Evolutionary conservation across 768 basidiomycete genomes (phyloP).

Genomic region (Tylopilus cervinicoccineus): DNA sequence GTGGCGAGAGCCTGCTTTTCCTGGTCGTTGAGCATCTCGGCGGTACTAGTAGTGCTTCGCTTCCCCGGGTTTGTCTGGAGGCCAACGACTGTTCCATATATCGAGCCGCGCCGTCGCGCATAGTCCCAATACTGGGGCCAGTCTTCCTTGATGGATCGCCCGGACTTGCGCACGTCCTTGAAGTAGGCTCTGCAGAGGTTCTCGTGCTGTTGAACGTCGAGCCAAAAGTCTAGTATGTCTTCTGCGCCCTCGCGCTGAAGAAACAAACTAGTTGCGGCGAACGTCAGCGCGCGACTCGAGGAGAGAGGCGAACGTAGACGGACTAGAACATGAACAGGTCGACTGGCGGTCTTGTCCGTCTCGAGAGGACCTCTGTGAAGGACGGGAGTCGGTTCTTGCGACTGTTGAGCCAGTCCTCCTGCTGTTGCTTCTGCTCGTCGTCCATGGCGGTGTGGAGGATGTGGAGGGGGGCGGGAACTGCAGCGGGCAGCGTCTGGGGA

Average conservation of each 20-base stretch:
- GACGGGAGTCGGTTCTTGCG: slow-evolving; percentile 80
- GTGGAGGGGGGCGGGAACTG: slow-evolving; percentile 5
- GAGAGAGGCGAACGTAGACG: slow-evolving; percentile 33
- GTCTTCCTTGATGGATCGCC: slow-evolving; percentile 88
- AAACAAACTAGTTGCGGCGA: slow-evolving; percentile 61
- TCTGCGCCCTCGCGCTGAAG: slow-evolving; percentile 94
- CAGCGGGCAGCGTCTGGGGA: slow-evolving; percentile 17
- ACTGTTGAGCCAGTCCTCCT: slow-evolving; percentile 72
- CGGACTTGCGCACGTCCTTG: slow-evolving; percentile 96
- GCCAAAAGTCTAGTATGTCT: slow-evolving; percentile 97
- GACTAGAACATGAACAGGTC: slow-evolving; percentile 99
- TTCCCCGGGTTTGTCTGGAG: slow-evolving; percentile 60
- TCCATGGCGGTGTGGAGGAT: slow-evolving; percentile 35
- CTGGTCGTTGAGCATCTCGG: slow-evolving; percentile 62
- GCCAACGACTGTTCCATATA: slow-evolving; percentile 88
- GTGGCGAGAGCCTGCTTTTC: slow-evolving; percentile 64
- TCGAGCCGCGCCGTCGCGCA: slow-evolving; percentile 86
- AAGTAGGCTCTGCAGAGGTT: slow-evolving; percentile 98
- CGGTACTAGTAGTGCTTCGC: slow-evolving; percentile 80
- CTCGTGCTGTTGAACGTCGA: slow-evolving; percentile 99
- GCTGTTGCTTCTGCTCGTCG: slow-evolving; percentile 48
- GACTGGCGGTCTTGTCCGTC: slow-evolving; percentile 89
- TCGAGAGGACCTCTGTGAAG: slow-evolving; percentile 85
- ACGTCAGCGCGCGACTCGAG: slow-evolving; percentile 3
- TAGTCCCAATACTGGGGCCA: slow-evolving; percentile 99